phyloP scores from a whole-genome alignment of 1,284 basidiomycete species.

The Chondrostereum purpureum region DNA sequence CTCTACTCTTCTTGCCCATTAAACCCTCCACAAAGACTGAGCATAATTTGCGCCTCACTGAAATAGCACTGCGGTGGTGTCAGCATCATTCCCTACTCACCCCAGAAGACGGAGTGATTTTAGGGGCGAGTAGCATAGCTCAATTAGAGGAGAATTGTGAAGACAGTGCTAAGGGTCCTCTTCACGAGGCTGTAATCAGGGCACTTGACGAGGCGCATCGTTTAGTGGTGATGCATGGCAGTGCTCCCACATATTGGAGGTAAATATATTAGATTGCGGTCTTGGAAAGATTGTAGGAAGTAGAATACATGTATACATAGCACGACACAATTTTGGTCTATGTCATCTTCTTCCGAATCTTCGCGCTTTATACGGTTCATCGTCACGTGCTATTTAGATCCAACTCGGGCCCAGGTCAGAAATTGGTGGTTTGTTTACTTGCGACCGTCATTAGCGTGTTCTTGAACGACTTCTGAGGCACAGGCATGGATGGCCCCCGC shows the following conservation, averaged over 20 bases:
- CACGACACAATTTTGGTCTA: no score
- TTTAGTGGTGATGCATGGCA: slow-evolving; percentile 32
- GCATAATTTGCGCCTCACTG: slow-evolving; percentile 32
- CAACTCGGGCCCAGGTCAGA: no score
- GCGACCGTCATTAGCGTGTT: not conserved
- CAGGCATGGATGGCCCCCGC: slow-evolving; percentile 83
- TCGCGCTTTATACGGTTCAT: no score
- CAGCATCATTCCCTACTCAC: slow-evolving; percentile 41
- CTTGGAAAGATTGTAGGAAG: no score
- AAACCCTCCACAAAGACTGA: slow-evolving; percentile 23
- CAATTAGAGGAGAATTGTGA: slow-evolving; percentile 32
- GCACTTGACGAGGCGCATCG: slow-evolving; percentile 43
- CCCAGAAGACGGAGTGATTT: slow-evolving; percentile 33
- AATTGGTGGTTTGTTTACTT: no score
- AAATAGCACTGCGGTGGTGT: slow-evolving; percentile 42
- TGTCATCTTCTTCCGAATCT: no score
- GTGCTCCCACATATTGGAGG: slow-evolving; percentile 44
- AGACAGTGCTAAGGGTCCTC: slow-evolving; percentile 40
- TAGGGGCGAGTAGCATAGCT: slow-evolving; percentile 32
- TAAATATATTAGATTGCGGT: slow-evolving; percentile 21
- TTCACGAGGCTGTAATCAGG: slow-evolving; percentile 35
- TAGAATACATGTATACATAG: no score
- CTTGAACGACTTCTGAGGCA: slow-evolving; percentile 1
- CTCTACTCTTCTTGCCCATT: not conserved
- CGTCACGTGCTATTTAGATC: no score